Conservation (phyloP, 106 monocot species). For the Dioscorea alata region DNA sequence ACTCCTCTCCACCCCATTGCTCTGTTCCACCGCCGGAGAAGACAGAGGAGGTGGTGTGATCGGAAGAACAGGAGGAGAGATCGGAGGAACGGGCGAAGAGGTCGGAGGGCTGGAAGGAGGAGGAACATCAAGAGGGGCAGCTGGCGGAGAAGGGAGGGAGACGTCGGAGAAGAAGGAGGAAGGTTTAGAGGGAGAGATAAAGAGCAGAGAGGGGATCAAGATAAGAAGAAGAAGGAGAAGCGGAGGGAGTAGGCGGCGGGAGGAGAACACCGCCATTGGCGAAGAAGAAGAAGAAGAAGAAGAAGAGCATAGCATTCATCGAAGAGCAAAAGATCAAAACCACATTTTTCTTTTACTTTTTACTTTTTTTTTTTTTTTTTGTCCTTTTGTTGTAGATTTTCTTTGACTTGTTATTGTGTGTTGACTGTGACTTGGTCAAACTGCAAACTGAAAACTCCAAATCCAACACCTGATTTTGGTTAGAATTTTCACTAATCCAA, state of each 20-base stretch:
- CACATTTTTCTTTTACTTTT: no score
- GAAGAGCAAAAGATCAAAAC: background rate
- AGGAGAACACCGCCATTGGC: background rate
- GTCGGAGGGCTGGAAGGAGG: slow-evolving; percentile 5
- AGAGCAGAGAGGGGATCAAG: slow-evolving; percentile 4
- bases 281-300: slow-evolving; percentile 3
- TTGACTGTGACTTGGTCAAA: no score
- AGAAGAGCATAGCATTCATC: background rate
- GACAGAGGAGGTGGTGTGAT: background rate
- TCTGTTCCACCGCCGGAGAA: background rate
- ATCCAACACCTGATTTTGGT: no score
- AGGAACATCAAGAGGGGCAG: background rate
- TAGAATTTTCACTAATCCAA: no score
- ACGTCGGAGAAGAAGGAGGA: background rate
- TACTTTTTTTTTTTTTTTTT: no score
- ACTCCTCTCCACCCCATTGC: background rate
- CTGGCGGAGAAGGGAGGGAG: slow-evolving; percentile 7
- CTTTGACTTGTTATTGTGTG: no score
- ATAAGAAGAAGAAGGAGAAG: background rate
- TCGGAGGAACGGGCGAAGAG: background rate
- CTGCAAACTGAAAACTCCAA: no score
- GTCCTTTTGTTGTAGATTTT: no score
- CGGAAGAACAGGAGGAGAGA: slow-evolving; percentile 3
- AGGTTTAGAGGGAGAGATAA: background rate
- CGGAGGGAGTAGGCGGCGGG: background rate